These are phyloP conservation scores for Mycosphaerella arachidis DNA, from an alignment of 2,329 filamentous ascomycete genomes.

Conservation along the genomic window DNA sequence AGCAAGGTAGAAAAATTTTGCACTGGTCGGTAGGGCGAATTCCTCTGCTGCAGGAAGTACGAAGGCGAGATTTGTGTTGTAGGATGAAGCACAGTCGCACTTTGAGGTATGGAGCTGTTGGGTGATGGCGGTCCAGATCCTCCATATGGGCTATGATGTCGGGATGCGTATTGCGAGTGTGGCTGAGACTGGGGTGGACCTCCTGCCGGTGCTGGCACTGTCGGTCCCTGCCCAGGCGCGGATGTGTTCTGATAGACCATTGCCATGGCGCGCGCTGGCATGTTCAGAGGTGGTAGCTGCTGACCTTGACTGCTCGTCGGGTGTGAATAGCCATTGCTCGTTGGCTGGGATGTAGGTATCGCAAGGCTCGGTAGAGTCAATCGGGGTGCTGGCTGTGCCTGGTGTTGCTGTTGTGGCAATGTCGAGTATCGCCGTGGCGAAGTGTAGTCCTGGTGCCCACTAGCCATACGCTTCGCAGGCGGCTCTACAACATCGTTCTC, in stretches of 20 bases:
- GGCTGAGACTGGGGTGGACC: conserved; percentile 20
- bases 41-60: conserved; percentile 78
- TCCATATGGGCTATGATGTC: conserved; percentile 50
- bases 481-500: conserved; percentile 54
- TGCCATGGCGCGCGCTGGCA: conserved; percentile 62
- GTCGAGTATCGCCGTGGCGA: conserved; percentile 32
- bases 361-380: conserved; percentile 69
- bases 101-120: conserved; percentile 57
- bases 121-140: conserved; percentile 62
- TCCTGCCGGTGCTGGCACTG: conserved; percentile 20
- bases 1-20: conserved; percentile 86
- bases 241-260: conserved; percentile 64
- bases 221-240: conserved; percentile 47
- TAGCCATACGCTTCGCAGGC: conserved; percentile 49
- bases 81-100: conserved; percentile 47
- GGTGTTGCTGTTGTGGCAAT: conserved; percentile 31
- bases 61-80: conserved; percentile 74
- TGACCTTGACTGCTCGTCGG: conserved; percentile 18
- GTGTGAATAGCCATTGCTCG: conserved; percentile 20
- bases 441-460: conserved; percentile 22
- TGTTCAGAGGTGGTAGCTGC: conserved; percentile 60
- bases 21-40: conserved; percentile 88
- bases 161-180: conserved; percentile 36
- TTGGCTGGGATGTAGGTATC: conserved; percentile 48
- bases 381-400: conserved; percentile 40